Conservation (phyloP, 176 grass and related monocot species). For the Urochloa ruziziensis region DNA sequence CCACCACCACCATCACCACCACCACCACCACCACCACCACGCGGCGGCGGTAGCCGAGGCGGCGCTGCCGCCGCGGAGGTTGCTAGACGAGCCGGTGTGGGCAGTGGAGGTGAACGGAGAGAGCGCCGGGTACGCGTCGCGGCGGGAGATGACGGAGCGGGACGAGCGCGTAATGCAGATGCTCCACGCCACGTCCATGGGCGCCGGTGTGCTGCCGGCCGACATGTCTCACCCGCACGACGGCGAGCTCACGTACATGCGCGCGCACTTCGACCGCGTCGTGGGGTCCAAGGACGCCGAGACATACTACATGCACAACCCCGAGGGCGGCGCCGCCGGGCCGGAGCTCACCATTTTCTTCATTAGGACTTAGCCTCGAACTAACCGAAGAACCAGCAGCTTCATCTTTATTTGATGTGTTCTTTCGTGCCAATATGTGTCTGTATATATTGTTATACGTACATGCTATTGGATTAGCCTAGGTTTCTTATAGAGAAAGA, state of each 20-base stretch:
- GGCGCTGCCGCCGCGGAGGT: neutral
- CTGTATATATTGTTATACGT: constrained; percentile 15
- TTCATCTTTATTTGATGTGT: neutral
- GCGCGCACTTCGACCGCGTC: constrained; percentile 68
- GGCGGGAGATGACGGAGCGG: constrained; percentile 56
- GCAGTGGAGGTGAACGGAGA: constrained; percentile 70
- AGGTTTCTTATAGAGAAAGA: neutral
- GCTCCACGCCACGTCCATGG: constrained; percentile 77
- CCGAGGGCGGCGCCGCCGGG: constrained; percentile 49
- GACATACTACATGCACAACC: constrained; percentile 94
- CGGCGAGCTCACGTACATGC: constrained; percentile 89
- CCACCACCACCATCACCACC: no score
- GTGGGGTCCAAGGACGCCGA: constrained; percentile 85
- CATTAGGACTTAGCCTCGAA: constrained; percentile 52
- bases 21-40: neutral
- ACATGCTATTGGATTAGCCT: neutral
- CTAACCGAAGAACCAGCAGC: neutral
- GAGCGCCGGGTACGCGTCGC: constrained; percentile 62
- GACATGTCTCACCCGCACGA: constrained; percentile 61
- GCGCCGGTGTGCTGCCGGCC: constrained; percentile 76
- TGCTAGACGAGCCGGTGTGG: constrained; percentile 81
- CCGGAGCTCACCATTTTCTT: constrained; percentile 90
- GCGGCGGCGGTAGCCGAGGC: no score
- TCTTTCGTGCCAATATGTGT: neutral
- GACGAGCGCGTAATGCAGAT: constrained; percentile 79